These are phyloP conservation scores for Talaromyces sp. DNA, from an alignment of 2,329 filamentous ascomycete species.

Conservation along the genomic window DNA sequence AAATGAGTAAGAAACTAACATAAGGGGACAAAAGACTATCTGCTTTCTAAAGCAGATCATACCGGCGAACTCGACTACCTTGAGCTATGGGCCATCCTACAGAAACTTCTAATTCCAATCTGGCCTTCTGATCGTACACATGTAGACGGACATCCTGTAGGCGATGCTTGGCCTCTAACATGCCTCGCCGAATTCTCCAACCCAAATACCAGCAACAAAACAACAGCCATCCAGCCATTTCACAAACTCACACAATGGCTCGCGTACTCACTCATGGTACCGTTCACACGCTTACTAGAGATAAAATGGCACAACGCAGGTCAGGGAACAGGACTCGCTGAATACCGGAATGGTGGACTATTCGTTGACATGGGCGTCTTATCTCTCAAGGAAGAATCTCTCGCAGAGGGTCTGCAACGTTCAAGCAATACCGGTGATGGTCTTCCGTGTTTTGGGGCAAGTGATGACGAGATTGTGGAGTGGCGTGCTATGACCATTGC, in stretches of 20 bases:
- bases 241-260: constrained; percentile 60
- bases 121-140: constrained; percentile 49
- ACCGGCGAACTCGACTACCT: constrained; percentile 37
- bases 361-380: constrained; percentile 61
- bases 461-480: constrained; percentile 62
- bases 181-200: background rate
- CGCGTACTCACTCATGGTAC: constrained; percentile 68
- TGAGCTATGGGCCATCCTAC: constrained; percentile 44
- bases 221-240: constrained; percentile 48
- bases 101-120: constrained; percentile 46
- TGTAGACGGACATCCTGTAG: constrained; percentile 44
- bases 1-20: background rate
- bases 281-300: constrained; percentile 54
- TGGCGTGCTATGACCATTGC: constrained; percentile 64
- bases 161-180: constrained; percentile 51
- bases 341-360: constrained; percentile 69
- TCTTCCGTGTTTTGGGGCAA: constrained; percentile 53
- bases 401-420: constrained; percentile 45
- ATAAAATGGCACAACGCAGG: constrained; percentile 53
- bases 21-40: constrained; percentile 35
- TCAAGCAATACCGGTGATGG: constrained; percentile 31
- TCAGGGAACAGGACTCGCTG: constrained; percentile 64
- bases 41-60: constrained; percentile 30
- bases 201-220: background rate
- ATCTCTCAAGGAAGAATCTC: constrained; percentile 48